phyloP scores from a whole-genome alignment of 2,329 filamentous ascomycete species.

The Botryosphaeria agaves region DNA sequence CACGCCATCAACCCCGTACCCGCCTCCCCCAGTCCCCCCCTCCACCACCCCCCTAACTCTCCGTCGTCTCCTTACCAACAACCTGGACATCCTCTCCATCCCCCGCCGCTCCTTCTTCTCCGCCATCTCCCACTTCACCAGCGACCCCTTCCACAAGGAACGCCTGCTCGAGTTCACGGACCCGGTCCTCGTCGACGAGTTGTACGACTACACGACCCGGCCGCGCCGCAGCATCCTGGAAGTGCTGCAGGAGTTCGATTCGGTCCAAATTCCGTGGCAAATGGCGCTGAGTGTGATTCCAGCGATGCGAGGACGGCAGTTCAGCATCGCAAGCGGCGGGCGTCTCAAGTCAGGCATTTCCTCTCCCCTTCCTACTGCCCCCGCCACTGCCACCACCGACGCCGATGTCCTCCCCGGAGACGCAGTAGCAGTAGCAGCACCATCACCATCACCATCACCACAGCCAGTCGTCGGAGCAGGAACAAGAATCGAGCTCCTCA shows the following conservation, averaged over 20 bases:
- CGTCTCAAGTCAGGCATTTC: constrained; percentile 11
- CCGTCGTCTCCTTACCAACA: constrained; percentile 59
- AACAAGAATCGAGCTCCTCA: constrained; percentile 51
- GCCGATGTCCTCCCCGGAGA: neutral
- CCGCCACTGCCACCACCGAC: constrained; percentile 11
- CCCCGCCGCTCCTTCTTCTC: constrained; percentile 77
- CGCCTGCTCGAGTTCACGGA: constrained; percentile 70
- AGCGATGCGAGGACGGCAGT: constrained; percentile 70
- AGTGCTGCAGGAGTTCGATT: constrained; percentile 77
- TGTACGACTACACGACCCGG: constrained; percentile 89
- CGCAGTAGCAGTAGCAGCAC: too few relatives aligned
- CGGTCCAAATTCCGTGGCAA: constrained; percentile 63
- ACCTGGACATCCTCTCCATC: constrained; percentile 79
- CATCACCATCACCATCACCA: too few relatives aligned
- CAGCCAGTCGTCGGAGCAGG: constrained; percentile 4
- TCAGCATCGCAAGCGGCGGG: constrained; percentile 74
- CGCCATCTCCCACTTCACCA: constrained; percentile 57
- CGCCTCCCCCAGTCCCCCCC: constrained; percentile 18
- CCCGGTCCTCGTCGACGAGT: constrained; percentile 68
- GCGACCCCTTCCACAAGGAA: constrained; percentile 56
- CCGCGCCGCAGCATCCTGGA: constrained; percentile 83
- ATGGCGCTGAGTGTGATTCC: constrained; percentile 61
- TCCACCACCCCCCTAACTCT: constrained; percentile 43
- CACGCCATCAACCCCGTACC: constrained; percentile 16
- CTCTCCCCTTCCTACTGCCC: constrained; percentile 4